A percentile compares a stretch with the other conserved stretches of the same genome.
phyloP scores from a whole-genome alignment of 176 grass and related monocot genomes.

The Eragrostis curvula region DNA sequence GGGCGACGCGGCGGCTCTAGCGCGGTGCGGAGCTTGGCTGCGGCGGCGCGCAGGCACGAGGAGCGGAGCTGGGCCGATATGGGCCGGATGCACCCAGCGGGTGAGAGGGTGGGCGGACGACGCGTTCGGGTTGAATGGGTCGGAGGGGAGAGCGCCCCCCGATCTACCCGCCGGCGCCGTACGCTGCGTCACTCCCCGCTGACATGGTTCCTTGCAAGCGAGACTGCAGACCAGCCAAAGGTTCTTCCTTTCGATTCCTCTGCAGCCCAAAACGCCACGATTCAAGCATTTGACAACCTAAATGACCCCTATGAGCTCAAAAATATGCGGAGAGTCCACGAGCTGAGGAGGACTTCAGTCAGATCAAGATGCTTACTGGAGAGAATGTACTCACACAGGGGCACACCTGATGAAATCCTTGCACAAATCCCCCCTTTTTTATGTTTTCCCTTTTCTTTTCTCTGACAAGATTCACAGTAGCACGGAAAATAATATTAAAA shows the following conservation, averaged over 20 bases:
- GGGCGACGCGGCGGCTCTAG: no score
- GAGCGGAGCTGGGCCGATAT: no score
- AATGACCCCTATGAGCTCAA: conserved; percentile 14
- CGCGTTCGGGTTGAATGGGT: no score
- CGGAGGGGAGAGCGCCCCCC: no score
- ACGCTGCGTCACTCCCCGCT: conserved; percentile 28
- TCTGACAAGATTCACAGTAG: conserved; percentile 36
- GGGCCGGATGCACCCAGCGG: no score
- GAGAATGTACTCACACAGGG: conserved; percentile 10
- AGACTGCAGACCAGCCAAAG: background rate
- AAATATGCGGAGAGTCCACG: no score
- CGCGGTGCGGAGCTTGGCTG: no score
- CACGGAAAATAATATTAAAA: background rate
- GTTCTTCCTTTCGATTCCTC: background rate
- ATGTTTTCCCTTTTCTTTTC: conserved; percentile 8
- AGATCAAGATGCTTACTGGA: conserved; percentile 21
- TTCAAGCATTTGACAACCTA: background rate
- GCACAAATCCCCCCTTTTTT: background rate
- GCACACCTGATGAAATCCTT: background rate
- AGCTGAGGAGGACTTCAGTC: background rate
- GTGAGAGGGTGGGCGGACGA: no score
- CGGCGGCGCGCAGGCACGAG: no score
- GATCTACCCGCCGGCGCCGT: no score
- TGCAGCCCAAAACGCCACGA: background rate
- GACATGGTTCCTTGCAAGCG: conserved; percentile 44